Conservation (phyloP, 441 rosid species). For the Syzygium syzygioides region DNA sequence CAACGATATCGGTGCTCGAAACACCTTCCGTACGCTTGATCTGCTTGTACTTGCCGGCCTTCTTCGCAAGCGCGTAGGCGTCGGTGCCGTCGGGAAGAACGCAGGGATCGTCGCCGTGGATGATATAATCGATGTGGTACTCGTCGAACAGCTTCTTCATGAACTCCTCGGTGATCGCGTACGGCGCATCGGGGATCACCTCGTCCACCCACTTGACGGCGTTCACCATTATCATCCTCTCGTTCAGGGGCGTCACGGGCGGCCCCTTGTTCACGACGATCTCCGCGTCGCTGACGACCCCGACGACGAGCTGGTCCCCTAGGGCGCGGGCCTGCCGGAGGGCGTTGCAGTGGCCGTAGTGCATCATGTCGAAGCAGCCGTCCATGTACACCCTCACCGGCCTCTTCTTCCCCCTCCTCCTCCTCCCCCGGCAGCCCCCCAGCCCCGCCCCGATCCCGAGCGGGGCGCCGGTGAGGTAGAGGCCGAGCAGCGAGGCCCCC, state of each 20-base stretch:
- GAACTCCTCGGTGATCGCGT: constrained; percentile 55
- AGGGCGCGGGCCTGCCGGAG: constrained; percentile 68
- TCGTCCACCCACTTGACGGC: constrained; percentile 78
- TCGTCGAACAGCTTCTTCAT: constrained; percentile 58
- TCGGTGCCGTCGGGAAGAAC: constrained; percentile 66
- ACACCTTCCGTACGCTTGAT: constrained; percentile 72
- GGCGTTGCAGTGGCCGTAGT: constrained; percentile 78
- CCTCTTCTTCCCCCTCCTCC: constrained; percentile 30
- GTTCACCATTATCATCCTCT: constrained; percentile 55
- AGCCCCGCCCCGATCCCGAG: constrained; percentile 1
- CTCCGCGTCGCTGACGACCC: constrained; percentile 66
- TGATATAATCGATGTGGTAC: constrained; percentile 54
- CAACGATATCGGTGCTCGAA: constrained; percentile 60
- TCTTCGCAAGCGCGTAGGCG: constrained; percentile 58
- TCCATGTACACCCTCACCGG: constrained; percentile 65
- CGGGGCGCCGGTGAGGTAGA: constrained; percentile 1
- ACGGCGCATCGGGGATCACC: constrained; percentile 61
- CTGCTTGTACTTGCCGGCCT: constrained; percentile 65
- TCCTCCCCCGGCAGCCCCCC: background rate
- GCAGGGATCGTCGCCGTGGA: constrained; percentile 66
- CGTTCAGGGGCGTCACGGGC: constrained; percentile 58
- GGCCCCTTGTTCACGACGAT: constrained; percentile 64
- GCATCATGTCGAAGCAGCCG: constrained; percentile 83
- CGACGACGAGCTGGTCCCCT: constrained; percentile 60
- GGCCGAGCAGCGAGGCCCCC: constrained; percentile 1